These are phyloP conservation scores for Aphanoascus verrucosus DNA, from an alignment of 2,329 filamentous ascomycete species.

Conservation along the genomic window DNA sequence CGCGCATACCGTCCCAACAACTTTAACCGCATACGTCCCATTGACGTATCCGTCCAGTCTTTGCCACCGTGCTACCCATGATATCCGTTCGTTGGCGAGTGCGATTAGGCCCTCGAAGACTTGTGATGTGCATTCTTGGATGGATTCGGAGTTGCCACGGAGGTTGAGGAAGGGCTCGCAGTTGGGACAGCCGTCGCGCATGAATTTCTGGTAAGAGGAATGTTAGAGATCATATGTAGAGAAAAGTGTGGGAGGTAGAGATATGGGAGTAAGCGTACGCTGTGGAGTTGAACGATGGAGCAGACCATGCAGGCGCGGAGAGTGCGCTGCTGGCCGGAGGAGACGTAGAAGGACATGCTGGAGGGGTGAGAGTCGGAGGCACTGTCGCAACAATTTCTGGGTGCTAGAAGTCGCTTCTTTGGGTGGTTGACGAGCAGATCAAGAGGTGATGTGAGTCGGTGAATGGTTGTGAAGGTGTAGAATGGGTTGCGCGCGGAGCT, in stretches of 20 bases:
- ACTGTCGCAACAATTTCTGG: not conserved
- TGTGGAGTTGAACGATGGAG: conserved; percentile 78
- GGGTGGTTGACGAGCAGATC: too few species aligned
- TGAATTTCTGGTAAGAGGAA: conserved; percentile 56
- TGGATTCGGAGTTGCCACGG: conserved; percentile 62
- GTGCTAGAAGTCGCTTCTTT: too few species aligned
- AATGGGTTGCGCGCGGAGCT: too few species aligned
- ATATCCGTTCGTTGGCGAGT: conserved; percentile 66
- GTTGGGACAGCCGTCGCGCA: conserved; percentile 82
- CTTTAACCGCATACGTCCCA: conserved; percentile 90
- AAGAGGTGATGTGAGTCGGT: too few species aligned
- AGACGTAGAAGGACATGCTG: conserved; percentile 48
- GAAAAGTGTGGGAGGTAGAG: conserved; percentile 11
- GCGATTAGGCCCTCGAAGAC: conserved; percentile 91
- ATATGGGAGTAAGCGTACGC: conserved; percentile 38
- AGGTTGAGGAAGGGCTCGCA: conserved; percentile 89
- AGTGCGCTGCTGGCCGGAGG: conserved; percentile 66
- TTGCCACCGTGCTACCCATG: conserved; percentile 97
- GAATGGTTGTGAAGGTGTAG: too few species aligned
- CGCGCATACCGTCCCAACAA: conserved; percentile 59
- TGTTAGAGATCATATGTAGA: conserved; percentile 13
- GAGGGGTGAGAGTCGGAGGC: not conserved
- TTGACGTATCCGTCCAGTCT: conserved; percentile 76
- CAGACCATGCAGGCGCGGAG: conserved; percentile 98
- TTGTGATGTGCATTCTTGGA: conserved; percentile 87